phyloP scores from a whole-genome alignment of 768 basidiomycete genomes.

The Boletellus sp. region DNA sequence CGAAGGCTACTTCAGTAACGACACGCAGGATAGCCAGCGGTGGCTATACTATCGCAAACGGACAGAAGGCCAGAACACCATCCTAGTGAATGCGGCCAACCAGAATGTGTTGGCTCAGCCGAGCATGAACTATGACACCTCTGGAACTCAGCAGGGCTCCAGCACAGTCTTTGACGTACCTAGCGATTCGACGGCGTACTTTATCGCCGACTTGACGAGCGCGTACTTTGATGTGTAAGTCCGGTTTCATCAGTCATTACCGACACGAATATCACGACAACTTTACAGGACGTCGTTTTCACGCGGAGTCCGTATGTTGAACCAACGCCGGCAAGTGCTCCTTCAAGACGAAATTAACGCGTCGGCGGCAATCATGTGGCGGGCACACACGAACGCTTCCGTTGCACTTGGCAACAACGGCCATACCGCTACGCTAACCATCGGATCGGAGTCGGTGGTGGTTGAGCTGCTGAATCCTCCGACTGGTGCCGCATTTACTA shows the following conservation, averaged over 20 bases:
- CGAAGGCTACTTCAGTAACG: constrained; percentile 71
- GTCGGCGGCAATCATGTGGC: constrained; percentile 67
- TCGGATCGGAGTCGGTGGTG: constrained; percentile 64
- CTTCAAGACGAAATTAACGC: constrained; percentile 87
- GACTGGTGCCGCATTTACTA: constrained; percentile 60
- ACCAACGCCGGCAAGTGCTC: constrained; percentile 82
- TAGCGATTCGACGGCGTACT: constrained; percentile 72
- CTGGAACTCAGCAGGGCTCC: constrained; percentile 72
- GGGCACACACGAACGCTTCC: constrained; percentile 95
- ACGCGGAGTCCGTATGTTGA: constrained; percentile 83
- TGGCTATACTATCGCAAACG: constrained; percentile 96
- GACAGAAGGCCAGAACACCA: constrained; percentile 96
- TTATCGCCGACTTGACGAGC: constrained; percentile 68
- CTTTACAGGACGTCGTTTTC: constrained; percentile 58
- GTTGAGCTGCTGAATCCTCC: constrained; percentile 68
- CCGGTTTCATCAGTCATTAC: not conserved
- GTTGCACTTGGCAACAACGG: constrained; percentile 49
- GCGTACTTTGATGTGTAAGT: constrained; percentile 76
- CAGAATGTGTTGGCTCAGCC: constrained; percentile 75
- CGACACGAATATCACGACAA: constrained; percentile 13
- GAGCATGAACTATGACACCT: constrained; percentile 46
- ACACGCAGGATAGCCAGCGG: constrained; percentile 62
- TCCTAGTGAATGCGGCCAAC: constrained; percentile 71
- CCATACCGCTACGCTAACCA: constrained; percentile 68
- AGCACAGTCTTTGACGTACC: constrained; percentile 73